Base-by-base conservation (phyloP, 441 rosid genomes). In the Sinapis alba region DNA sequence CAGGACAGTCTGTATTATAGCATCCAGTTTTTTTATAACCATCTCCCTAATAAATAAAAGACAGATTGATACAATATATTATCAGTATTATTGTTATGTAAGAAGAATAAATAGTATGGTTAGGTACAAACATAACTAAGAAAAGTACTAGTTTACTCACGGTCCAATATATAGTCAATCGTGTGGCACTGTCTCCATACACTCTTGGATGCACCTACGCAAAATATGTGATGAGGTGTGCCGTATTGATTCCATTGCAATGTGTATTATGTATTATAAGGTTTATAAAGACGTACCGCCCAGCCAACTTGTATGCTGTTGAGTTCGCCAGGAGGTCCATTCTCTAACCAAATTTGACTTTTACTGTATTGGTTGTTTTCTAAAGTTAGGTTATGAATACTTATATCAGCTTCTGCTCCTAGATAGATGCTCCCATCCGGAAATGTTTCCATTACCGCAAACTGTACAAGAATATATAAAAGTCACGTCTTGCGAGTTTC, bases 301-400 rank as follows among this genome's bases (percentile, higher is more conserved):
- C 71, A 73, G 10, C 71, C 71, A 65, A 20, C 65, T 65, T 73
- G 77, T 26, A 73, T 65, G 19, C 71, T 73, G 20, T 73, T 65
- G 8, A 65, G 50, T n/a, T 57, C 45, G 58, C 6, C 21, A n/a
- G 2, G 59, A 73, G 57, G 59, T 41, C 65, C 71, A 65, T 41
- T 65, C 43, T 73, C 77, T 19, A 73, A 1, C 77, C 71, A 73
- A 41, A 73, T 73, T 41, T 73, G 77, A 56, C 24, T 41, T 43
- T 56, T 65, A 56, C 71, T 56, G 1, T 18, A 64, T 3, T 73
- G 65, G 2, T 64, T 18, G 1, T 11, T 1, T 26, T 0, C 16
- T 2, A 56, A 18, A 8, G n/a, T 41, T 26, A 64, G 0, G 1
- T 19, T 13, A 53, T 72, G 76, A 63, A 72, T 4, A 72, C 30